These are phyloP conservation scores for Purshia tridentata DNA, from an alignment of 306 rosid genomes.

Conservation along the genomic window DNA sequence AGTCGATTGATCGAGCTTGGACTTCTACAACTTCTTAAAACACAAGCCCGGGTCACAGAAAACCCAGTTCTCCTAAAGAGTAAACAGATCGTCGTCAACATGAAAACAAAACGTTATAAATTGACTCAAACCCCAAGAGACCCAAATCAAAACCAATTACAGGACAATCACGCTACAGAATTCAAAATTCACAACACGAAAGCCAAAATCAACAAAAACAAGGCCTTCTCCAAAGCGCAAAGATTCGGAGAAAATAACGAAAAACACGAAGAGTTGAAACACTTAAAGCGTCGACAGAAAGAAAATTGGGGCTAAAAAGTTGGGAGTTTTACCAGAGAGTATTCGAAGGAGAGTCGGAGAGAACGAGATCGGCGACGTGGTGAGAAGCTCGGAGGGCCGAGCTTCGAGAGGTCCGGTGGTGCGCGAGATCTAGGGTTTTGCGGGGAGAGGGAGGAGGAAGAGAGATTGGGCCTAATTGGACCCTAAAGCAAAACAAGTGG, in stretches of 20 bases:
- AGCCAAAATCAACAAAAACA: background rate
- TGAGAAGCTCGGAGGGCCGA: slow-evolving; percentile 41
- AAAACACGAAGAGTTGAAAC: background rate
- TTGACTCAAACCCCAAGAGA: background rate
- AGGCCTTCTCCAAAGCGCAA: background rate
- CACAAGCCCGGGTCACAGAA: slow-evolving; percentile 38
- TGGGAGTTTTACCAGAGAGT: slow-evolving; percentile 27
- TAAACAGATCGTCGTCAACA: slow-evolving; percentile 2
- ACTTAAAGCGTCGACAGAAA: background rate
- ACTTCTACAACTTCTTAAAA: slow-evolving; percentile 14
- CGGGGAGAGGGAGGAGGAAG: slow-evolving; percentile 37
- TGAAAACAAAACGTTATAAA: background rate
- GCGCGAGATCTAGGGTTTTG: slow-evolving; percentile 76
- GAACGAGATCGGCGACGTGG: slow-evolving; percentile 17
- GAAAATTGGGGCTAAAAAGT: background rate
- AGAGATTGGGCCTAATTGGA: slow-evolving; percentile 96
- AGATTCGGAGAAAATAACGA: background rate
- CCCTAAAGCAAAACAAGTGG: slow-evolving; percentile 39
- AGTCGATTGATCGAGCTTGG: slow-evolving; percentile 15
- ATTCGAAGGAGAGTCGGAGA: slow-evolving; percentile 1
- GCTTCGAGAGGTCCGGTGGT: slow-evolving; percentile 32
- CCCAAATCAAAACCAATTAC: background rate
- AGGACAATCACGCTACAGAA: background rate
- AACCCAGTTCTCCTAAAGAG: background rate
- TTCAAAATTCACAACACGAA: background rate